Conservation (phyloP, 2,329 filamentous ascomycete genomes). For the Aureobasidium namibiae region DNA sequence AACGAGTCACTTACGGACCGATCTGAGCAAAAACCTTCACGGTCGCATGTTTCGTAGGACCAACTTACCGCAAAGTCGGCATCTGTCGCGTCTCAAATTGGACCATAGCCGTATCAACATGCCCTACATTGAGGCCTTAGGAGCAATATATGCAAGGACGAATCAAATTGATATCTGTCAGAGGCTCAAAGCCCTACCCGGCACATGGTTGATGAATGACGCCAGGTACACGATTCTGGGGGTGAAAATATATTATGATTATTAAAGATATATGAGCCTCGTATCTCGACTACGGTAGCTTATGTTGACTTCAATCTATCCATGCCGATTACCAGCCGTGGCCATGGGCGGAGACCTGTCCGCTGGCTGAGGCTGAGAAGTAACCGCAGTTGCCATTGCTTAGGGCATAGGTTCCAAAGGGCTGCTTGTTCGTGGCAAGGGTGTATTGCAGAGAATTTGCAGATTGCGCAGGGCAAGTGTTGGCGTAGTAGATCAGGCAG, state of each 20-base stretch:
- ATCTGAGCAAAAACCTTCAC: background rate
- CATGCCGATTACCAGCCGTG: slow-evolving; percentile 4
- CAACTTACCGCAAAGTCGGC: background rate
- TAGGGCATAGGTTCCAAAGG: background rate
- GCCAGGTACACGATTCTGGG: background rate
- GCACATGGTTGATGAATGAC: background rate
- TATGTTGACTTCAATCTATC: background rate
- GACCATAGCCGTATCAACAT: background rate
- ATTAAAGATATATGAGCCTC: background rate
- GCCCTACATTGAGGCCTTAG: background rate
- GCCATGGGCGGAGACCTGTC: background rate
- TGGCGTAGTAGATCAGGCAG: slow-evolving; percentile 2
- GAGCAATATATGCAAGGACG: background rate
- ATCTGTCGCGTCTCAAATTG: background rate
- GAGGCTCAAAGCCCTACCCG: background rate
- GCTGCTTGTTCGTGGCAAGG: background rate
- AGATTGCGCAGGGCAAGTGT: slow-evolving; percentile 1
- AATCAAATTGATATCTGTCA: background rate
- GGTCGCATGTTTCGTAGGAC: background rate
- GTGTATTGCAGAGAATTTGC: slow-evolving; percentile 4
- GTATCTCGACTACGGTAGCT: background rate
- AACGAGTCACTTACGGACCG: background rate
- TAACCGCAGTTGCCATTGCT: slow-evolving; percentile 7
- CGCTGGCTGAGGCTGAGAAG: background rate
- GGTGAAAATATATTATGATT: background rate